A percentile compares a stretch with the other conserved stretches of the same genome.
These are phyloP conservation scores for Beauveria caledonica DNA, from an alignment of 2,329 filamentous ascomycete species.

Conservation along the genomic window DNA sequence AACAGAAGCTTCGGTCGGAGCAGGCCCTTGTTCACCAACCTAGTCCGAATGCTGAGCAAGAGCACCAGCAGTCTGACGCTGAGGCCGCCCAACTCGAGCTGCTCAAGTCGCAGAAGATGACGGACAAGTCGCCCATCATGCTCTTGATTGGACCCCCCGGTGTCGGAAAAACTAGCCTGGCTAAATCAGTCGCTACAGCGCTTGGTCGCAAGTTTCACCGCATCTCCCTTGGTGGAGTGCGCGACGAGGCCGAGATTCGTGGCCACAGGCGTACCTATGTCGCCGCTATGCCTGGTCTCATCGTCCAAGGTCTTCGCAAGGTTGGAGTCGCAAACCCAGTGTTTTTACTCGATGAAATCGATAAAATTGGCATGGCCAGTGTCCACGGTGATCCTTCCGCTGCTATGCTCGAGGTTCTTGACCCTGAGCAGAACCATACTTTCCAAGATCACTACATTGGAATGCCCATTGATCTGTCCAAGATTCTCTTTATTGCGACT, in stretches of 20 bases:
- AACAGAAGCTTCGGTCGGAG: slow-evolving; percentile 63
- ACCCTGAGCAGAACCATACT: slow-evolving; percentile 91
- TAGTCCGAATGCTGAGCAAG: slow-evolving; percentile 24
- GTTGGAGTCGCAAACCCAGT: slow-evolving; percentile 94
- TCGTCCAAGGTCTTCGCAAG: slow-evolving; percentile 90
- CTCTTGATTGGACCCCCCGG: slow-evolving; percentile 89
- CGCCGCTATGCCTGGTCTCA: slow-evolving; percentile 94
- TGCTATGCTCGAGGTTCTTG: slow-evolving; percentile 94
- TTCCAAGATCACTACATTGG: slow-evolving; percentile 97
- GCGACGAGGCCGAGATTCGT: slow-evolving; percentile 94
- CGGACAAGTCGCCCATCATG: slow-evolving; percentile 93
- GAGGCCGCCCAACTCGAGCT: slow-evolving; percentile 59
- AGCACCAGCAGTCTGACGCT: slow-evolving; percentile 21
- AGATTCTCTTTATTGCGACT: slow-evolving; percentile 94
- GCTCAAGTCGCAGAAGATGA: slow-evolving; percentile 72
- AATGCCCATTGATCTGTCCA: slow-evolving; percentile 90
- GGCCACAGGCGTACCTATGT: slow-evolving; percentile 95
- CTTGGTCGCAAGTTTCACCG: slow-evolving; percentile 93
- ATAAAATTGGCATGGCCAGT: slow-evolving; percentile 87
- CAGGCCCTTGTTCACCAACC: slow-evolving; percentile 39
- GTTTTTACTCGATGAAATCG: slow-evolving; percentile 92
- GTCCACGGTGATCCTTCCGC: slow-evolving; percentile 93
- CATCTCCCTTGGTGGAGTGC: slow-evolving; percentile 89
- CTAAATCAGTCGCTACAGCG: slow-evolving; percentile 85
- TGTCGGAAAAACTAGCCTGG: slow-evolving; percentile 91